Percentiles rank a stretch among this genome's conserved stretches.
Evolutionary conservation across 169 alveolate genomes (phyloP).

Genomic region (Amoebophrya sp.): DNA sequence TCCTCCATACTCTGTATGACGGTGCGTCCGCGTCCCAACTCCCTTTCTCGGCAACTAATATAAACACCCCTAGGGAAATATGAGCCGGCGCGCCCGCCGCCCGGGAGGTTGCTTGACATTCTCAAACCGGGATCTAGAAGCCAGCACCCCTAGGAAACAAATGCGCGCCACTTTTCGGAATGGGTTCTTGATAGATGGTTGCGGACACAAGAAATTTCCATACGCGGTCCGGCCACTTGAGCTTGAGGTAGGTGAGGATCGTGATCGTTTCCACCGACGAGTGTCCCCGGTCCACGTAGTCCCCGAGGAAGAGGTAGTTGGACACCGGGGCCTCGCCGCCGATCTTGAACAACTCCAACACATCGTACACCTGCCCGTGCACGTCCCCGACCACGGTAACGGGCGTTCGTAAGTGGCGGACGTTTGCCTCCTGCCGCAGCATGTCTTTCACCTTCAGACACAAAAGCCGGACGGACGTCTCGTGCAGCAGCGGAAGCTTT

Average conservation of each 20-base stretch:
- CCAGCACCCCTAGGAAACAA: no score
- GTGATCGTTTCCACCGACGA: constrained; percentile 89
- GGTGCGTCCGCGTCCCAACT: no score
- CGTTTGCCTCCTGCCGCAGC: constrained; percentile 59
- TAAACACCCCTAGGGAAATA: no score
- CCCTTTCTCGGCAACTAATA: no score
- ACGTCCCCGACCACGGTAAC: constrained; percentile 88
- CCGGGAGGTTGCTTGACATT: no score
- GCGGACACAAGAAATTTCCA: no score
- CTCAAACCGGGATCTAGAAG: no score
- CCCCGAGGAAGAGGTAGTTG: constrained; percentile 72
- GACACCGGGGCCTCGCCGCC: constrained; percentile 71
- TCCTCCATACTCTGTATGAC: no score
- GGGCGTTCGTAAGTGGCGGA: constrained; percentile 66
- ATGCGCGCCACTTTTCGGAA: no score
- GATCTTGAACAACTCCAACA: constrained; percentile 51
- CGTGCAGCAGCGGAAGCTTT: constrained; percentile 43
- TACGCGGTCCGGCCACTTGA: constrained; percentile 52
- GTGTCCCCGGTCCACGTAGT: constrained; percentile 95
- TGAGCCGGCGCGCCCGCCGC: no score
- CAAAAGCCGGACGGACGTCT: constrained; percentile 39
- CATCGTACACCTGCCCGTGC: constrained; percentile 73
- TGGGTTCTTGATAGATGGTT: no score
- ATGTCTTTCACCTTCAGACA: constrained; percentile 47
- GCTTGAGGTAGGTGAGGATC: constrained; percentile 60